Evolutionary conservation across 257 asterid species (phyloP), one percentile per base, ranked within the genome.

Genomic region (Solanum arcanum): DNA sequence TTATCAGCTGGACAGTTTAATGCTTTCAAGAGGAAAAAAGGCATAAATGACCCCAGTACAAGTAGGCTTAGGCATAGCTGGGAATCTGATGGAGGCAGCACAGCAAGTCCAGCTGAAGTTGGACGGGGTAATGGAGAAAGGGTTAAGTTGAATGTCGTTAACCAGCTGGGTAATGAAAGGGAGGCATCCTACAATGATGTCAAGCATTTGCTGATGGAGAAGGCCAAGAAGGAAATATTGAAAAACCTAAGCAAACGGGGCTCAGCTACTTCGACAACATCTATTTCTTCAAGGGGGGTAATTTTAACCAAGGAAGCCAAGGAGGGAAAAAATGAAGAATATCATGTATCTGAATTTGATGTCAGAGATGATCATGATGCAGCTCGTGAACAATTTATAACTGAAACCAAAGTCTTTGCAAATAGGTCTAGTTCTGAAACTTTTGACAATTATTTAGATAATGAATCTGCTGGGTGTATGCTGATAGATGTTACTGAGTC

Each of bases 21-120:
- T 83, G 88, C 92, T 86, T 88, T 86, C 82, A 95, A 95, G 92
- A 94, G 94, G 89, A 93, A 93, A 89, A 94, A 90, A 90, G 92
- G 88, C 88, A 88, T 72, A 73, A 94, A 90, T 68, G 92, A 90
- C 84, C 86, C 23, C 72, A 87, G 92, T 87, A 74, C 86, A 42
- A 77, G 47, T 62, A 88, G 86, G 60, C 90, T 68, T 86, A 91
- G 90, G 84, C 86, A 64, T 68, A 91, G 83, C 89, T 31, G 75
- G 73, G 90, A 83, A 87, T 87, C 84, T 86, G 89, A 80, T 81
- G 85, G 18, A 33, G 66, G 64, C 78, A 60, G 27, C 81, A 88
- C 86, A 86, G 86, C 41, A 39, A 84, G 77, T 52, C 27, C 41
- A 41, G 85, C 91, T 60, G 89, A 87, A 83, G 76, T 42, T 69